Base-by-base conservation (phyloP, 192 early-diverging fungal species). In the Dissophora globulifera region DNA sequence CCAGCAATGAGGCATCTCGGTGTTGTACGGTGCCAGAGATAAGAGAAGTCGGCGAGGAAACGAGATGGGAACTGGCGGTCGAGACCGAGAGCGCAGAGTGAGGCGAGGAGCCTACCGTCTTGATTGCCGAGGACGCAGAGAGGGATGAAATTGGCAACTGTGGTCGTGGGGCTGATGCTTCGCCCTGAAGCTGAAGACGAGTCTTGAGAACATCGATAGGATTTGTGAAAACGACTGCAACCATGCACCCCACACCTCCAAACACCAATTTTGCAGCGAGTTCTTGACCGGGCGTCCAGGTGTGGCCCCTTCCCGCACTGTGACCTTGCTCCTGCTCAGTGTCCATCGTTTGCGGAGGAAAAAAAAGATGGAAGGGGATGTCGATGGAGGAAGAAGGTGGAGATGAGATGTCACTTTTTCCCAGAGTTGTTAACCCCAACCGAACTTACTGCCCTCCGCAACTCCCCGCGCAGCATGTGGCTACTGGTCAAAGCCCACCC, bases 141-240 rank as follows among this genome's bases (percentile, higher is more conserved):
- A 27, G 19, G 6, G 30, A 32, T 41, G 56, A 47, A 23, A 19
- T n/a, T 13, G 20, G 20, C 20, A 25, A 10, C 12, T 7, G 38
- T 3, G 27, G 22, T 7, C 2, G 41, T 4, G 56, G 30, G n/a
- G 47, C 55, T 9, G 47, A 40, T 13, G 63, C 59, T 29, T 80
- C 79, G 17, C 79, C 79, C 25, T 80, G 79, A 12, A 80, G 59
- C 29, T 80, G 79, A n/a, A 72, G 60, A 9, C 79, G 70, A 16
- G 71, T 70, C 40, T 80, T 80, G 53, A 80, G 67, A n/a, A 80
- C 70, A 72, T 78, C 76, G 26, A 76, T 58, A 19, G 72, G 72
- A 40, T 76, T 54, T 4, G 72, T 76, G 31, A 76, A 76, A 22
- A 76, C 72, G 19, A 76, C 72, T 1, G 72, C 72, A 12, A 67